Conservation (phyloP, 2,329 filamentous ascomycete species). For the Apiospora sp. region DNA sequence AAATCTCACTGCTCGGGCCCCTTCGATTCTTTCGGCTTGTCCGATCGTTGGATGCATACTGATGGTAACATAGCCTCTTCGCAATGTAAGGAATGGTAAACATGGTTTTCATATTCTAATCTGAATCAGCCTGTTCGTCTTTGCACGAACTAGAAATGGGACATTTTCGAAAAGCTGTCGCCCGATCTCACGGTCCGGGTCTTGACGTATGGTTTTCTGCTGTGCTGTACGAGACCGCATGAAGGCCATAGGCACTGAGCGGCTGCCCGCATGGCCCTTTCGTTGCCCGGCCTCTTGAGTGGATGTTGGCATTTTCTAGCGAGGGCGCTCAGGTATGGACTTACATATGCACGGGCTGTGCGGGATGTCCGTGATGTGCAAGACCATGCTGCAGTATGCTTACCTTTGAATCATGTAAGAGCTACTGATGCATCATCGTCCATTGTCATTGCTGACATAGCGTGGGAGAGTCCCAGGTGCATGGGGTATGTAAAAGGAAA, state of each 20-base stretch:
- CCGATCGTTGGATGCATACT: not conserved
- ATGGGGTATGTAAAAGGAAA: not conserved
- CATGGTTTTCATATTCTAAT: not conserved
- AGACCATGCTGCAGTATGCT: not conserved
- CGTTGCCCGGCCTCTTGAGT: not conserved
- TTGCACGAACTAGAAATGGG: not conserved
- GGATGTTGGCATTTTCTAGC: not conserved
- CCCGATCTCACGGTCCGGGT: not conserved
- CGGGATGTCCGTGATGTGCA: not conserved
- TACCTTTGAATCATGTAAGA: not conserved
- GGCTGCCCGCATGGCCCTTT: not conserved
- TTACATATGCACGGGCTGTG: not conserved
- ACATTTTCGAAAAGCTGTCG: not conserved
- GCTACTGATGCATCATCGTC: not conserved
- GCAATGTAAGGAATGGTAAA: not conserved
- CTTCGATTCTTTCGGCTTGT: not conserved
- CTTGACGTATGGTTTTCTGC: not conserved
- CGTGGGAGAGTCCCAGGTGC: not conserved
- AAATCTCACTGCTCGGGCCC: not conserved
- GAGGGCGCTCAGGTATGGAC: not conserved
- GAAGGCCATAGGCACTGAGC: not conserved
- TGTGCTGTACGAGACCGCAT: not conserved
- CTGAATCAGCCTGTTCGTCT: not conserved
- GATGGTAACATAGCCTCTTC: not conserved
- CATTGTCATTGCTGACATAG: not conserved